Percentiles rank a stretch among this genome's conserved stretches.
Evolutionary conservation across 202 grass and related monocot species (phyloP).

Genomic region (Panicum hallii): DNA sequence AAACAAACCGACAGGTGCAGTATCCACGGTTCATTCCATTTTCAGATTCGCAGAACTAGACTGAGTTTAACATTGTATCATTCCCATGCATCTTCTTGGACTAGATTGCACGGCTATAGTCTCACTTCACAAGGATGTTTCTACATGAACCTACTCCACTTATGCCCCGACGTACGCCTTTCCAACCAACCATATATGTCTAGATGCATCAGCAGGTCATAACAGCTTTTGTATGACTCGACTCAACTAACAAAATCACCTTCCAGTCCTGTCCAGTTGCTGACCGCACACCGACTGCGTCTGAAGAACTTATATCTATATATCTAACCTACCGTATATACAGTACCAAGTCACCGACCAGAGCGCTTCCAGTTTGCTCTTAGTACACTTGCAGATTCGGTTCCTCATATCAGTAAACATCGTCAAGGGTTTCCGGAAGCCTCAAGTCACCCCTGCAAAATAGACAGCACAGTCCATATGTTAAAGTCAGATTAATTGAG

Average conservation of each 20-base stretch:
- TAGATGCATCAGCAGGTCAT: constrained; percentile 6
- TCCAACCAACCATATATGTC: not conserved
- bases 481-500: not conserved
- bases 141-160: not conserved
- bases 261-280: not conserved
- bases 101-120: not conserved
- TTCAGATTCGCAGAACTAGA: not conserved
- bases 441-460: constrained; percentile 40
- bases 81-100: constrained; percentile 7
- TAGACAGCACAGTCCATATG: constrained; percentile 17
- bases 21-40: not conserved
- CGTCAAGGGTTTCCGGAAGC: constrained; percentile 43
- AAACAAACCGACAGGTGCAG: not conserved
- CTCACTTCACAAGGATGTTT: not conserved
- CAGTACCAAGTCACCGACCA: not conserved
- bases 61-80: not conserved
- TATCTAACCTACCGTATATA: constrained; percentile 4
- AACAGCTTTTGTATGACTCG: not conserved
- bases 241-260: constrained; percentile 14
- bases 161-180: not conserved
- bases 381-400: not conserved
- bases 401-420: constrained; percentile 3
- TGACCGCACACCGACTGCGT: not conserved
- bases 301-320: not conserved
- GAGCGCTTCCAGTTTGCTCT: not conserved